phyloP scores from a whole-genome alignment of 495 filamentous ascomycete species.

The Lasiosphaeria hispida region DNA sequence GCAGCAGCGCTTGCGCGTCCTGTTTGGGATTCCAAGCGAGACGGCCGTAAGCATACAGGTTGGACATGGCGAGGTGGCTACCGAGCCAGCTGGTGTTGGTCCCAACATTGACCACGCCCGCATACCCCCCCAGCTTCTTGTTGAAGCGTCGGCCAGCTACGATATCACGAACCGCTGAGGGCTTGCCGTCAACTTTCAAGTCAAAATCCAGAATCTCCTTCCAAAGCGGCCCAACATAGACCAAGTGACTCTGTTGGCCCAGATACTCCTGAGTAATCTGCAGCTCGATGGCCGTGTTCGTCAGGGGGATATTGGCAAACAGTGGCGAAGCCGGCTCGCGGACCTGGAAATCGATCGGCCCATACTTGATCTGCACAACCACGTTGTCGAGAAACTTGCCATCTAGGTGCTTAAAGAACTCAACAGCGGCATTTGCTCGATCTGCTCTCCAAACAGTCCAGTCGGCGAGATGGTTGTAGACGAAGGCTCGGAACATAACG shows the following conservation, averaged over 20 bases:
- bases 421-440: slow-evolving; percentile 65
- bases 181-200: slow-evolving; percentile 53
- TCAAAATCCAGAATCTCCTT: slow-evolving; percentile 66
- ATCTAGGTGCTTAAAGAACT: slow-evolving; percentile 66
- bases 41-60: slow-evolving; percentile 67
- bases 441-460: slow-evolving; percentile 62
- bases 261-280: slow-evolving; percentile 69
- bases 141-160: slow-evolving; percentile 59
- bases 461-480: slow-evolving; percentile 59
- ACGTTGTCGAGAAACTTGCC: slow-evolving; percentile 67
- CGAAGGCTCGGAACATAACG: slow-evolving; percentile 71
- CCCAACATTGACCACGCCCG: slow-evolving; percentile 68
- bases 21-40: slow-evolving; percentile 59
- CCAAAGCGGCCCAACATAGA: slow-evolving; percentile 67
- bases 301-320: slow-evolving; percentile 61
- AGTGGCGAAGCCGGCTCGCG: slow-evolving; percentile 68
- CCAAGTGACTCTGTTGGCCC: slow-evolving; percentile 67
- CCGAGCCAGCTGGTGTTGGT: slow-evolving; percentile 67
- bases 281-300: slow-evolving; percentile 61
- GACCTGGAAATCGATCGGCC: slow-evolving; percentile 75
- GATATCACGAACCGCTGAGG: slow-evolving; percentile 56
- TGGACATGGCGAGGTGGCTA: slow-evolving; percentile 66
- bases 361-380: slow-evolving; percentile 70
- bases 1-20: slow-evolving; percentile 48
- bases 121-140: slow-evolving; percentile 57